Conservation (phyloP, 495 filamentous ascomycete genomes). For the Pseudoneurospora amorphoporcata region DNA sequence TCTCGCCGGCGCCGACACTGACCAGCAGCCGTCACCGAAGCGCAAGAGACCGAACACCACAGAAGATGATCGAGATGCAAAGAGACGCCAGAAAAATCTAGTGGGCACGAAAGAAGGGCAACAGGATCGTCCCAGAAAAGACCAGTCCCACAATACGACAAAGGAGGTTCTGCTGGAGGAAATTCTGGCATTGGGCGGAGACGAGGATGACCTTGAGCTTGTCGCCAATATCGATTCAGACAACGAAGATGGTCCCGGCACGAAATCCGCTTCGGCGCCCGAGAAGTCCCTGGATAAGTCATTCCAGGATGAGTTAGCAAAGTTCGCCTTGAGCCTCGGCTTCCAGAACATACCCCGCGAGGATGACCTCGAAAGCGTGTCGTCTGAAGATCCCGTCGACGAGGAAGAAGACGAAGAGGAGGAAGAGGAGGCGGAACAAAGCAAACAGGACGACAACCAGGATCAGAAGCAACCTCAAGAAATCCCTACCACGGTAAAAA, state of each 20-base stretch:
- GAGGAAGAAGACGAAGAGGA: slow-evolving; percentile 17
- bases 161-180: slow-evolving; percentile 47
- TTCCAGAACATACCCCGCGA: slow-evolving; percentile 30
- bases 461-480: slow-evolving; percentile 9
- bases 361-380: slow-evolving; percentile 22
- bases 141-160: slow-evolving; percentile 18
- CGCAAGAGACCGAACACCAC: slow-evolving; percentile 30
- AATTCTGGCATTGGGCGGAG: slow-evolving; percentile 66
- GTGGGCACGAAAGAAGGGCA: slow-evolving; percentile 12
- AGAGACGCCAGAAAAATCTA: slow-evolving; percentile 33
- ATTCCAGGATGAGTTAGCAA: slow-evolving; percentile 31
- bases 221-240: slow-evolving; percentile 53
- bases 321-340: slow-evolving; percentile 36
- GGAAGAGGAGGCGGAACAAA: slow-evolving; percentile 19
- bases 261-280: slow-evolving; percentile 12
- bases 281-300: slow-evolving; percentile 25
- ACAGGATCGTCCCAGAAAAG: neutral
- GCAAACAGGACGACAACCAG: slow-evolving; percentile 16
- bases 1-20: slow-evolving; percentile 22
- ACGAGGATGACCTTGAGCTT: slow-evolving; percentile 61
- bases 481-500: slow-evolving; percentile 6
- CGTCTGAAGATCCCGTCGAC: slow-evolving; percentile 20
- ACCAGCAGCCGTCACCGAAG: slow-evolving; percentile 29
- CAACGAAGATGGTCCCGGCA: slow-evolving; percentile 42
- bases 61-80: slow-evolving; percentile 33